Conservation (phyloP, 148 eudicot genomes). For the Arctostaphylos glauca region DNA sequence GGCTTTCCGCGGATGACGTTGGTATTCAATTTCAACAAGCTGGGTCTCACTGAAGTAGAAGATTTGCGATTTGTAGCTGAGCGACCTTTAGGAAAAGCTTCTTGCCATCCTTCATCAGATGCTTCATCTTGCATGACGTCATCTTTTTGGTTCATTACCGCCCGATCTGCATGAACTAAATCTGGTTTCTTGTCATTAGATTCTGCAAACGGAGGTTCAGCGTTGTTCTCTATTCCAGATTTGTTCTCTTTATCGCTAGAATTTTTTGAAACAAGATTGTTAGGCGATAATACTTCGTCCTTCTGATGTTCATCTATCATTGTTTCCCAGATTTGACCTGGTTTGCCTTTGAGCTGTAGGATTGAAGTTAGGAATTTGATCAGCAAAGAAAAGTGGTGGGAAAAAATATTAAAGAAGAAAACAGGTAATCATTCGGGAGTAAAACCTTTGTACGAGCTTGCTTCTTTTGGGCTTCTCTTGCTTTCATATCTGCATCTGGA, state of each 20-base stretch:
- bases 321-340: slow-evolving; percentile 46
- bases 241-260: slow-evolving; percentile 70
- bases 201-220: slow-evolving; percentile 41
- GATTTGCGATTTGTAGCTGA: slow-evolving; percentile 59
- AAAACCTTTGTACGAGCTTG: slow-evolving; percentile 91
- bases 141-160: slow-evolving; percentile 28
- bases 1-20: slow-evolving; percentile 57
- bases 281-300: slow-evolving; percentile 47
- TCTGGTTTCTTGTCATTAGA: slow-evolving; percentile 38
- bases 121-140: slow-evolving; percentile 44
- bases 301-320: slow-evolving; percentile 42
- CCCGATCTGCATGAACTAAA: slow-evolving; percentile 22
- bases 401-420: slow-evolving; percentile 7
- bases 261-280: slow-evolving; percentile 33
- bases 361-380: slow-evolving; percentile 9
- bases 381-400: slow-evolving; percentile 4
- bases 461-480: slow-evolving; percentile 89
- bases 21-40: slow-evolving; percentile 74
- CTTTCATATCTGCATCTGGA: slow-evolving; percentile 83
- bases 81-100: slow-evolving; percentile 85
- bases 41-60: slow-evolving; percentile 62
- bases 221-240: slow-evolving; percentile 29
- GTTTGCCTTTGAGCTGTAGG: slow-evolving; percentile 68
- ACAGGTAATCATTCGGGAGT: neutral
- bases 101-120: slow-evolving; percentile 98